Base-by-base conservation (phyloP, 768 basidiomycete genomes). In the Neoboletus subvelutipes region DNA sequence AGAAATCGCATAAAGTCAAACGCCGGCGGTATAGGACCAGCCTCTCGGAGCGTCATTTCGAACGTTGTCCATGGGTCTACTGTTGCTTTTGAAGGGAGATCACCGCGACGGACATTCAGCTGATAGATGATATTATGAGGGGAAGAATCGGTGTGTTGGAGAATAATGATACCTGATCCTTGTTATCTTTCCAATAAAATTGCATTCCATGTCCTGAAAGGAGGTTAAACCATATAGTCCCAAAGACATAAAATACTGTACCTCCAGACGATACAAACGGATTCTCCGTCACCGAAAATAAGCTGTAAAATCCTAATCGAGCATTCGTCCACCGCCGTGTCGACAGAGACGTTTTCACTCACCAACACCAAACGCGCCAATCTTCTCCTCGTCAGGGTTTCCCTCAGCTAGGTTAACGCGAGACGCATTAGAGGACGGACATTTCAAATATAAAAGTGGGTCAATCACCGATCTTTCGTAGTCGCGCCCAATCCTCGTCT, bases 121-220 rank as follows among this genome's bases (percentile, higher is more conserved):
- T 93, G 10, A 41, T 43, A 57, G 8, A 45, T 52, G 50, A 24
- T 55, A 33, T 18, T 5, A 46, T 60, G 31, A 53, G 64, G 49
- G 47, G 24, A 49, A 10, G 1, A 18, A 24, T 33, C n/a, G 13
- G 1, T 22, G 9, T 3, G n/a, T 9, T 22, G 8, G 29, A 28
- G 33, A 45, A 46, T 9, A 39, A 26, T 37, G 20, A 36, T 60
- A 87, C 87, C 77, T 94, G 92, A 66, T 94, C 92, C 65, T 90
- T 92, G 64, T 88, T 89, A 65, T 90, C 91, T 68, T 93, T 94
- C 93, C 93, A 98, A 69, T 95, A 91, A 70, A 97, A 98, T 0
- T 86, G 88, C 94, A 96, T 96, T 85, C 92, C 94, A 67, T 90
- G 83, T 33, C 85, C 93, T 82, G 68, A 58, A 48, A 61, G 26